phyloP scores from a whole-genome alignment of 768 basidiomycete species.

The Collybia mongolica region DNA sequence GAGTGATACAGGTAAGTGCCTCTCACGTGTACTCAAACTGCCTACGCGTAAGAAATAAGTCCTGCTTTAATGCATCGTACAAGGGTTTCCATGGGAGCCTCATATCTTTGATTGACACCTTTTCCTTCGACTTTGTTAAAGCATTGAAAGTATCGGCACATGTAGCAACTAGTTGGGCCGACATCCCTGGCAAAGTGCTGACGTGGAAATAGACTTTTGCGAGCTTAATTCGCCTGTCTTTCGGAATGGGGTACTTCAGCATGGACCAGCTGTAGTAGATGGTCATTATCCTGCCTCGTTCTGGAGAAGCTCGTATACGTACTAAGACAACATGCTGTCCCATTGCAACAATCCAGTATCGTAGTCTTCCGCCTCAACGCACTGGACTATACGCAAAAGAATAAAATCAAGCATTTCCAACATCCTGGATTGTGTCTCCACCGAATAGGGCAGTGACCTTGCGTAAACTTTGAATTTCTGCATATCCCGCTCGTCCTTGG shows the following conservation, averaged over 20 bases:
- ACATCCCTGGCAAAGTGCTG: constrained; percentile 74
- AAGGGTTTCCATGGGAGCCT: constrained; percentile 82
- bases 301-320: constrained; percentile 25
- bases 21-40: constrained; percentile 79
- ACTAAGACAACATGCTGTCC: constrained; percentile 78
- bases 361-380: constrained; percentile 78
- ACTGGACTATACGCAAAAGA: constrained; percentile 65
- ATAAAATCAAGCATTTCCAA: constrained; percentile 75
- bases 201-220: constrained; percentile 80
- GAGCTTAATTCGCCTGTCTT: constrained; percentile 69
- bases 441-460: constrained; percentile 68
- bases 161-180: constrained; percentile 63
- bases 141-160: constrained; percentile 62
- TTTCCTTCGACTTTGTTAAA: constrained; percentile 68
- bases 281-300: constrained; percentile 7
- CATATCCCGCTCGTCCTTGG: constrained; percentile 45
- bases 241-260: constrained; percentile 86
- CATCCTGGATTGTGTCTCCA: constrained; percentile 77
- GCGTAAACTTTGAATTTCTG: constrained; percentile 64
- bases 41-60: constrained; percentile 73
- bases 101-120: constrained; percentile 75
- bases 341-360: constrained; percentile 79
- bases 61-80: constrained; percentile 65
- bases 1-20: too few relatives aligned
- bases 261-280: constrained; percentile 60